phyloP scores from a whole-genome alignment of 371 early-diverging fungal genomes.

The Batrachochytrium dendrobatidis region DNA sequence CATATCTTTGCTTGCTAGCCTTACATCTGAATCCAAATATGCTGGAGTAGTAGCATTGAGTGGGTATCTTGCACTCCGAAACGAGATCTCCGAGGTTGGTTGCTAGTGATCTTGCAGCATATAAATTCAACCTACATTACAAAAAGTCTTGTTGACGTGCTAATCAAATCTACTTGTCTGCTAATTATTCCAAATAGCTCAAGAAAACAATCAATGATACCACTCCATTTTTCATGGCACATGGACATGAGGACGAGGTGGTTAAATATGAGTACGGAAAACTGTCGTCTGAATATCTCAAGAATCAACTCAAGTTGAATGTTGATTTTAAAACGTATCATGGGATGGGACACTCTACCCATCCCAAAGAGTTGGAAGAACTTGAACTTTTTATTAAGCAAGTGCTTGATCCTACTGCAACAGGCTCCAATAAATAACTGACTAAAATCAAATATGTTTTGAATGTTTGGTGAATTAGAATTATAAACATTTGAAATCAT shows the following conservation, averaged over 20 bases:
- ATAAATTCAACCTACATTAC: background rate
- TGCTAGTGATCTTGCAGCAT: background rate
- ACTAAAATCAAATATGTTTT: background rate
- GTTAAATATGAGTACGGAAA: constrained; percentile 67
- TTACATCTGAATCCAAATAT: constrained; percentile 64
- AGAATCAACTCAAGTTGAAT: constrained; percentile 52
- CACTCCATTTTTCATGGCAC: constrained; percentile 81
- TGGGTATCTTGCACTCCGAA: constrained; percentile 70
- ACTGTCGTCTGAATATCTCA: constrained; percentile 55
- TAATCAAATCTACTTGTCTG: background rate
- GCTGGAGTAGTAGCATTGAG: constrained; percentile 61
- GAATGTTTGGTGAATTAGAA: background rate
- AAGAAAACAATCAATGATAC: constrained; percentile 35
- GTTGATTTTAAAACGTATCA: constrained; percentile 70
- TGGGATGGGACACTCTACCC: constrained; percentile 71
- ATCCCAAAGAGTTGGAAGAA: constrained; percentile 67
- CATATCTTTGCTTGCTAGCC: constrained; percentile 64
- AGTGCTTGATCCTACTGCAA: no score
- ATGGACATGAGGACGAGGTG: constrained; percentile 76
- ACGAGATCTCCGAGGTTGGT: constrained; percentile 46
- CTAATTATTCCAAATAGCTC: no score
- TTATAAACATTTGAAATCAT: no score
- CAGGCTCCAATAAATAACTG: no score
- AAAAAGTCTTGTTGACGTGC: background rate
- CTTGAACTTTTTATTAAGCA: constrained; percentile 56